Percentiles rank a stretch among this genome's conserved stretches.
Evolutionary conservation across 1,284 basidiomycete species (phyloP).

Genomic region (Rhodotorula mucilaginosa): DNA sequence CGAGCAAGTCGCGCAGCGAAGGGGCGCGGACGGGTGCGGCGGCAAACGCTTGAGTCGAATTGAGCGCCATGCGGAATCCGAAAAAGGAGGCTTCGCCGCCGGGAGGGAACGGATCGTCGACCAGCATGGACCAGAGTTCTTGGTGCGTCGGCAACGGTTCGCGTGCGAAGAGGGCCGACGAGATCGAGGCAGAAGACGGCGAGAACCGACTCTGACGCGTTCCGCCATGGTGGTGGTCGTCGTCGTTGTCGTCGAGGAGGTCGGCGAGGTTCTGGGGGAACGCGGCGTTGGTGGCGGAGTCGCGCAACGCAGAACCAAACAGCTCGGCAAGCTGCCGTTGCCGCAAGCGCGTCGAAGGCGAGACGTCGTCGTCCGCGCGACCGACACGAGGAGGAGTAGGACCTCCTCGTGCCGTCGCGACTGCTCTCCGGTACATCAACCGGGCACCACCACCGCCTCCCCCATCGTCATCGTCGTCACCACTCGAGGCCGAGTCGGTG

Average conservation of each 20-base stretch:
- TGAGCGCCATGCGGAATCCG: constrained; percentile 15
- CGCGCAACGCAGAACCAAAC: background rate
- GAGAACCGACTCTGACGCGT: background rate
- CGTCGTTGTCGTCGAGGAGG: background rate
- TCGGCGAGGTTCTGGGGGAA: background rate
- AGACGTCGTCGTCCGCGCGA: background rate
- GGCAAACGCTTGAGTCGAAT: background rate
- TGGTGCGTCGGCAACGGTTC: constrained; percentile 8
- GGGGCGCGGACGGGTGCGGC: background rate
- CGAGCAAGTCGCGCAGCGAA: constrained; percentile 5
- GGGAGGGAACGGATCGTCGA: constrained; percentile 18
- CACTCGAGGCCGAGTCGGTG: background rate
- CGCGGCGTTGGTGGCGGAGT: no score
- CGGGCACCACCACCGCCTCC: background rate
- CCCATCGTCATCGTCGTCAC: background rate
- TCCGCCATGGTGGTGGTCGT: background rate
- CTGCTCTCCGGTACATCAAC: background rate
- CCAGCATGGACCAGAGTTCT: constrained; percentile 20
- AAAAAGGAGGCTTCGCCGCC: constrained; percentile 6
- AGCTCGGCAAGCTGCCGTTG: constrained; percentile 8
- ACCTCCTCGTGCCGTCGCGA: background rate
- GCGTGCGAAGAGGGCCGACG: background rate
- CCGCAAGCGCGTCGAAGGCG: constrained; percentile 1
- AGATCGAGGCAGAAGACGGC: no score
- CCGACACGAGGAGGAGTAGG: background rate